These are phyloP conservation scores for Fraxinus pennsylvanica DNA, from an alignment of 257 asterid genomes.

Conservation along the genomic window DNA sequence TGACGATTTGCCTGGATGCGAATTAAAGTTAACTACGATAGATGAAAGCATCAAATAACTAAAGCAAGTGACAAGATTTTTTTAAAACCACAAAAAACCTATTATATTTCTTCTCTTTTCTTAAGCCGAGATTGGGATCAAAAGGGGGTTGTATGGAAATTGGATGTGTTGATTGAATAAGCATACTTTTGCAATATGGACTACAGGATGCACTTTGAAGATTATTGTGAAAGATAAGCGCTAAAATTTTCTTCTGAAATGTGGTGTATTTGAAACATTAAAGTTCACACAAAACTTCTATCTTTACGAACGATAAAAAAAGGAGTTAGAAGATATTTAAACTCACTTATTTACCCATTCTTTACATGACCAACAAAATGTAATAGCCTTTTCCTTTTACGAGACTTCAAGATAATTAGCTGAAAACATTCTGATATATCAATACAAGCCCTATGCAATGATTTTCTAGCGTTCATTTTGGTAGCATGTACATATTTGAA, in stretches of 20 bases:
- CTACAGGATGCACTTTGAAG: slow-evolving; percentile 11
- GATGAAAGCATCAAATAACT: slow-evolving; percentile 9
- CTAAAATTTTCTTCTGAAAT: slow-evolving; percentile 12
- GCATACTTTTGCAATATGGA: background rate
- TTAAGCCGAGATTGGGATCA: background rate
- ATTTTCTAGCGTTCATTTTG: background rate
- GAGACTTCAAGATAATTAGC: slow-evolving; percentile 10
- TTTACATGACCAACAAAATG: slow-evolving; percentile 5
- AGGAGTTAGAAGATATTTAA: background rate
- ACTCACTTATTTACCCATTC: slow-evolving; percentile 8
- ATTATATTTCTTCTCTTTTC: background rate
- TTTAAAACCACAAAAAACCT: background rate
- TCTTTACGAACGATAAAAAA: background rate
- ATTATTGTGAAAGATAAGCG: slow-evolving; percentile 15
- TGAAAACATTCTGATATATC: slow-evolving; percentile 14
- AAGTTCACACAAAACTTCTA: background rate
- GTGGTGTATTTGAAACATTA: background rate
- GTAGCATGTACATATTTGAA: slow-evolving; percentile 6
- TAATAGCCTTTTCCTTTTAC: slow-evolving; percentile 8
- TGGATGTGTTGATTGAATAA: background rate
- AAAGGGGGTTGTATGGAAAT: background rate
- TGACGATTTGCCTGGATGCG: slow-evolving; percentile 52
- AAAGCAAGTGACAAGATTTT: slow-evolving; percentile 6
- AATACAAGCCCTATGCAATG: slow-evolving; percentile 5
- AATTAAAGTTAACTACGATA: slow-evolving; percentile 25